Evolutionary conservation across 345 rosid genomes (phyloP), one percentile per base, ranked within the genome.

Genomic region (Melaleuca alternifolia): DNA sequence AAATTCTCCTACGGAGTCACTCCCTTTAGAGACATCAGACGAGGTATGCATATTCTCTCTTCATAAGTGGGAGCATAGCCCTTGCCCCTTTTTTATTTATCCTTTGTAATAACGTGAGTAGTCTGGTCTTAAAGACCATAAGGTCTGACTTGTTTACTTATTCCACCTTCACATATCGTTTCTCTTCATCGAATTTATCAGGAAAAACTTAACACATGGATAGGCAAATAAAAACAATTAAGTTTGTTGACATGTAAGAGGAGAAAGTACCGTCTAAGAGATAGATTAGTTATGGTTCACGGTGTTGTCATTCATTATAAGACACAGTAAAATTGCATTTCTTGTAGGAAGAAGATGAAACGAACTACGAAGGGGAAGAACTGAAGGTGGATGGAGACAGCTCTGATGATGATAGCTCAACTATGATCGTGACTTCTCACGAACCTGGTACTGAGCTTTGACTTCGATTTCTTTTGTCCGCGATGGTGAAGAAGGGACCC

Each of bases 391-490:
- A 56, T 56, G 11, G 62, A 56, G 62, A 56, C 28, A 24, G 7
- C 28, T 56, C 62, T 56, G 14, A 56, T 28, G 7, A 56, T 24
- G 11, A 56, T 24, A 56, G 62, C 28, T 56, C 62, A 24, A 28
- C 28, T 5, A 12, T 11, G 14, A 56, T 56, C 30, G 14, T 24
- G 13, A 56, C 62, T 56, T 56, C 28, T 56, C 62, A 24, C 3
- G 7, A 56, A 5, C 28, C 30, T 24, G 30, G 24, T 56, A 56
- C 7, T 11, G 14, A 24, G 28, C 61, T 56, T n/a, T 24, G 61
- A 56, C 33, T 0, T 6, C 14, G 30, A 59, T 24, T 26, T 26
- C 33, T 59, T 59, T n/a, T 24, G 9, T 0, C 79, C 2, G 2
- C 2, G 2, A 71, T 65, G 77, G 21, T 18, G 48, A 37, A 71